phyloP scores from a whole-genome alignment of 2,329 filamentous ascomycete genomes.

The Fusarium irregulare region DNA sequence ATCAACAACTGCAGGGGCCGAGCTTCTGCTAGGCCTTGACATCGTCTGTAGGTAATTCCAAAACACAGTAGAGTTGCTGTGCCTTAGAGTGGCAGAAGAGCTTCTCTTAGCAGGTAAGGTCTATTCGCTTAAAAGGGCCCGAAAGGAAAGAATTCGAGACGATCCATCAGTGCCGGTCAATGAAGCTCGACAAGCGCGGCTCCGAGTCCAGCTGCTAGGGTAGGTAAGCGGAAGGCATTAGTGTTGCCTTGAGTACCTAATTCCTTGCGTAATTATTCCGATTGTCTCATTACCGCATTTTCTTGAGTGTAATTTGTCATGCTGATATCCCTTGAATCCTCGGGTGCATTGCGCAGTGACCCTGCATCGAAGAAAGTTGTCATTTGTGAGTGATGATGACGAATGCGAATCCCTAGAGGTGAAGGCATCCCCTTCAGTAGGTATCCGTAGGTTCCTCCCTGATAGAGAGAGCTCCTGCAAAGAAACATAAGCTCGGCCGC shows the following conservation, averaged over 20 bases:
- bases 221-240: not conserved
- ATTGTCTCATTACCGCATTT: not conserved
- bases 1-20: constrained; percentile 30
- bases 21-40: constrained; percentile 13
- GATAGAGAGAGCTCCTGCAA: constrained; percentile 22
- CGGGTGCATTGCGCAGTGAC: not conserved
- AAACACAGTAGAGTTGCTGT: constrained; percentile 5
- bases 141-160: constrained; percentile 15
- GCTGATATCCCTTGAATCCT: not conserved
- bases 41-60: not conserved
- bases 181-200: constrained; percentile 43
- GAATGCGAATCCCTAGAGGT: not conserved
- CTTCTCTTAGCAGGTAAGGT: constrained; percentile 11
- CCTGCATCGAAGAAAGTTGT: not conserved
- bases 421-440: not conserved
- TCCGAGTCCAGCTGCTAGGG: constrained; percentile 23
- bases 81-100: constrained; percentile 11
- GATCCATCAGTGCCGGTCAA: constrained; percentile 38
- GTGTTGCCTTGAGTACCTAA: not conserved
- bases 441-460: not conserved
- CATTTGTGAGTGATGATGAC: not conserved
- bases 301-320: not conserved
- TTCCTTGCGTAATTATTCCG: constrained; percentile 3
- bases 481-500: constrained; percentile 29
- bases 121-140: constrained; percentile 19